Base-by-base conservation (phyloP, 306 rosid species). In the Vicia sativa region DNA sequence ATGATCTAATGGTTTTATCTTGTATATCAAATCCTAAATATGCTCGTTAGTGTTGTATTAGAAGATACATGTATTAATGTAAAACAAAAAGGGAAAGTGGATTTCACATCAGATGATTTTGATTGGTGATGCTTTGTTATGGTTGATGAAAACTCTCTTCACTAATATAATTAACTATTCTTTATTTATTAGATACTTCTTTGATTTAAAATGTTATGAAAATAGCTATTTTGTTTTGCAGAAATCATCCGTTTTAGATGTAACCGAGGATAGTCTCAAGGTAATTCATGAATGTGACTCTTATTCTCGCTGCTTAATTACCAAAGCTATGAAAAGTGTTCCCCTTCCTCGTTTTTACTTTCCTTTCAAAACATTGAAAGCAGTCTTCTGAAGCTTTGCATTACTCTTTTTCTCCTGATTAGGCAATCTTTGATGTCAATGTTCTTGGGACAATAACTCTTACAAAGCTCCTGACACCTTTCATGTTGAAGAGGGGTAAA, bases 371-470 rank as follows among this genome's bases (percentile, higher is more conserved):
- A 46, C 14, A 31, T 34, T 44, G 43, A 65, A 69, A 74, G 68
- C 64, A 52, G 15, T 46, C 29, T 64, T 74, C 74, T 80, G 43
- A 65, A 43, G 60, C 73, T 75, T 56, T 39, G 39, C 28, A 23
- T 70, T 53, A 29, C 52, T 31, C 50, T 65, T 57, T 82, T 77
- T 74, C 45, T 73, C 62, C 42, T 60, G 56, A 74, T 77, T 68
- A 90, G 97, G 82, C 84, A 72, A 93, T 91, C 38, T 93, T 93
- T 78, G 79, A 80, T 76, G 91, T 93, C 67, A 93, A 93, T 85
- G 97, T 93, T 74, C 41, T 93, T 62, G 98, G 98, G 74, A 90
- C 98, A 61, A 86, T 93, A 57, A 80, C 89, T 41, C 98, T 90
- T 23, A 93, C 98, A 19, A 84, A 69, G 77, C 83, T 86, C 68